Evolutionary conservation across 2,329 filamentous ascomycete species (phyloP), one percentile per base, ranked within the genome.

Genomic region (Blastomyces emzantsi): DNA sequence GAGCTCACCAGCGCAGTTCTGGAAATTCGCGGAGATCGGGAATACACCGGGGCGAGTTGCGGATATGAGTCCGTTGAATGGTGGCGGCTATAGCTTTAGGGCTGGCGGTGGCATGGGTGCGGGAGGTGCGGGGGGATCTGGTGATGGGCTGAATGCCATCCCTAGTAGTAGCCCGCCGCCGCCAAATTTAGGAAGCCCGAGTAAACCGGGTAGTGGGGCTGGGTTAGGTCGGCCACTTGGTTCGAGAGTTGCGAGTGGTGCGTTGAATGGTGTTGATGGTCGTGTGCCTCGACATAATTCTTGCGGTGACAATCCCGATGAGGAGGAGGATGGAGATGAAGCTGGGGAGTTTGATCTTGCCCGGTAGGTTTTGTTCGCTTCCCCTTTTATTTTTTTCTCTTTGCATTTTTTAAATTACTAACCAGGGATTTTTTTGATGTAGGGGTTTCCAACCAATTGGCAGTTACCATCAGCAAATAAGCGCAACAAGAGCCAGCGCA

Each of bases 401-500:
- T 25, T 39, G 13, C 9, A 13, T 22, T 3, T 28, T 51, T 15
- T 11, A 2, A 28, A 17, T 22, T 13, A 17, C 54, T 62, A 25
- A 45, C 36, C 17, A 25, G 3, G 17, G n/a, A 22, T 25, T 43
- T 51, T 2, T 45, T 17, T n/a, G 1, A 5, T n/a, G n/a, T 55
- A 80, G 78, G 65, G 78, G 78, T 19, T 80, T 80, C 67, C 78
- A 79, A 70, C 78, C 78, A n/a, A 80, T 80, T 62, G 76, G 78
- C 17, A 76, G 76, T 5, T 79, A 78, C 64, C 77, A 79, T 72
- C 75, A 73, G 59, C 76, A 79, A 65, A 65, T 79, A 68, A 76
- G 62, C 57, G 63, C 64, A 5, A 61, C 67, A 1, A 59, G 66
- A 54, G 62, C 67, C 28, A 67, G 66, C 49, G 66, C 63, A 4